Percentiles rank a stretch among this genome's conserved stretches.
These are phyloP conservation scores for Apiotrichum mycotoxinovorans DNA, from an alignment of 1,284 basidiomycete species.

Conservation along the genomic window DNA sequence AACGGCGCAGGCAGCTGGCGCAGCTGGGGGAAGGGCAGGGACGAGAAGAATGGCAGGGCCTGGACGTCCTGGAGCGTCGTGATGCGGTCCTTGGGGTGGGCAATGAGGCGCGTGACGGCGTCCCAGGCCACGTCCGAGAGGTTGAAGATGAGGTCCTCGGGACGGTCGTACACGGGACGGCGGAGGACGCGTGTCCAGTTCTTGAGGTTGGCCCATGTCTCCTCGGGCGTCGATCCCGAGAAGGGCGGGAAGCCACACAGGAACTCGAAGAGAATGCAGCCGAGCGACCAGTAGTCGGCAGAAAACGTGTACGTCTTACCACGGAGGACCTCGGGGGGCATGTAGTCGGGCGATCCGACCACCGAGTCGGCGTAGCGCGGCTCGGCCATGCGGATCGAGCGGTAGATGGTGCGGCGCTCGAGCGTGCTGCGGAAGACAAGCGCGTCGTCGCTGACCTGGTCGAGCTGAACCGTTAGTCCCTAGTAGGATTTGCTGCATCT, in stretches of 20 bases:
- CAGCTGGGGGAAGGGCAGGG: conserved; percentile 71
- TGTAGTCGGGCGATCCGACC: conserved; percentile 95
- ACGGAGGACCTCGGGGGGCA: conserved; percentile 75
- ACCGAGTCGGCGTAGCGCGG: conserved; percentile 95
- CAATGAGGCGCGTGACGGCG: conserved; percentile 75
- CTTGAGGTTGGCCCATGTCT: conserved; percentile 99
- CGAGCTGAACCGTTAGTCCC: conserved; percentile 61
- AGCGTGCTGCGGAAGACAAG: conserved; percentile 88
- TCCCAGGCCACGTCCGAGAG: conserved; percentile 92
- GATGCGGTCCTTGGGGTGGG: conserved; percentile 75
- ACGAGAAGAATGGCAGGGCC: conserved; percentile 79
- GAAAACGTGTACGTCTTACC: conserved; percentile 92
- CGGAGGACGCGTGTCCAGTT: conserved; percentile 92
- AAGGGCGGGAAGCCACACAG: conserved; percentile 95
- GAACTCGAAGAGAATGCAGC: conserved; percentile 98
- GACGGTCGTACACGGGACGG: conserved; percentile 90
- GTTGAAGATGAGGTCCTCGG: conserved; percentile 97
- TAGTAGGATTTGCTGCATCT: background rate
- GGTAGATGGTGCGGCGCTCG: conserved; percentile 91
- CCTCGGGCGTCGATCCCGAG: conserved; percentile 89
- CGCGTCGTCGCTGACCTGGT: conserved; percentile 92
- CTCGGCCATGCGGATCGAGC: conserved; percentile 84
- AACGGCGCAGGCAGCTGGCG: conserved; percentile 83
- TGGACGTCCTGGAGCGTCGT: conserved; percentile 69
- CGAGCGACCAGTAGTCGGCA: conserved; percentile 98